A percentile compares a stretch with the other conserved stretches of the same genome.
phyloP scores from a whole-genome alignment of 345 rosid genomes.

The Eucalyptus dawsonii region DNA sequence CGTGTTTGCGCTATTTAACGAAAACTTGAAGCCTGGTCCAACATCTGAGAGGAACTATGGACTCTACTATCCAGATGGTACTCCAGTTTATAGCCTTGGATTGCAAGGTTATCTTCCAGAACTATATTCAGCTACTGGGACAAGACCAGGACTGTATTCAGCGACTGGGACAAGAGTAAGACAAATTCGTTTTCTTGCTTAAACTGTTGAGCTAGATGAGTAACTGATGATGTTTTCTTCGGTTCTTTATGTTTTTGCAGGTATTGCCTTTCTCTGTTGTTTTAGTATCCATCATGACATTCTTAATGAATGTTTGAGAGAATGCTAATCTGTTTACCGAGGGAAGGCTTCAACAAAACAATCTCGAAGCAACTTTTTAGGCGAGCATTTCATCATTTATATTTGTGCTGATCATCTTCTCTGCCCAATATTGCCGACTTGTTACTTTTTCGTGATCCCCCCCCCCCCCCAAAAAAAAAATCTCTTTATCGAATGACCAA shows the following conservation, averaged over 20 bases:
- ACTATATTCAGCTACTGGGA: constrained; percentile 25
- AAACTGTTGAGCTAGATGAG: not conserved
- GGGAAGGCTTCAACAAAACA: not conserved
- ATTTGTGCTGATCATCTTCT: not conserved
- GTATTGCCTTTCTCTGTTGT: not conserved
- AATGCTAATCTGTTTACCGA: not conserved
- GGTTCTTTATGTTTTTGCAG: not conserved
- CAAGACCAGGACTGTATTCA: not conserved
- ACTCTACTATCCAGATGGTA: constrained; percentile 68
- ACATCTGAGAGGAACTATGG: constrained; percentile 90
- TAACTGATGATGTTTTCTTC: not conserved
- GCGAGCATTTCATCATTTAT: not conserved
- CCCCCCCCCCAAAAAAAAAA: no score
- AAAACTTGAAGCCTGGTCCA: constrained; percentile 82
- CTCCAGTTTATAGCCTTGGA: constrained; percentile 72
- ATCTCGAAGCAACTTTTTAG: not conserved
- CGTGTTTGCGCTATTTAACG: constrained; percentile 88
- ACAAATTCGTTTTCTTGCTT: not conserved
- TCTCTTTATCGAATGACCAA: not conserved
- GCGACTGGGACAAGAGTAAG: constrained; percentile 21
- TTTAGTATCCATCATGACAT: not conserved
- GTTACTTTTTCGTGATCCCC: not conserved
- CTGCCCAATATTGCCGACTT: not conserved
- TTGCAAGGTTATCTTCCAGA: constrained; percentile 58
- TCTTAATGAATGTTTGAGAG: not conserved